Conservation (phyloP, 2,329 filamentous ascomycete genomes). For the Parascedosporium putredinis region DNA sequence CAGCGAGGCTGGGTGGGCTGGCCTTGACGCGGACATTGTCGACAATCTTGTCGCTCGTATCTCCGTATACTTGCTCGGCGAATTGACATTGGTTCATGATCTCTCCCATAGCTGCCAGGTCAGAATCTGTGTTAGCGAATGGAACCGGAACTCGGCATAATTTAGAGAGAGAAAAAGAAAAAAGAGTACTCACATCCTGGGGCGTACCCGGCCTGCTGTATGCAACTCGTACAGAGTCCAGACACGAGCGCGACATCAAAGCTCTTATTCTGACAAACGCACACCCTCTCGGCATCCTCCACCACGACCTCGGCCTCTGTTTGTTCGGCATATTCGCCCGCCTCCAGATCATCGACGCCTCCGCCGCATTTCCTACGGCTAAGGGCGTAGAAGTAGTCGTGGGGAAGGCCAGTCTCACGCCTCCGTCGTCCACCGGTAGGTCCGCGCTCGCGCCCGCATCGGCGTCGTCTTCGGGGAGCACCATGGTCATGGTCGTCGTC, state of each 20-base stretch:
- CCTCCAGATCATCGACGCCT: background rate
- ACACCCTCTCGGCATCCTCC: constrained; percentile 21
- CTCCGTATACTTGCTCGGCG: constrained; percentile 18
- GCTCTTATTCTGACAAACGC: constrained; percentile 28
- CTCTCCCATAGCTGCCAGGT: constrained; percentile 27
- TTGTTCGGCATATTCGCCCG: constrained; percentile 6
- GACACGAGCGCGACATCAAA: constrained; percentile 28
- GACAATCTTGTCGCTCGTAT: constrained; percentile 20
- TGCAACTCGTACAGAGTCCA: constrained; percentile 28
- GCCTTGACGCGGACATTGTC: constrained; percentile 25
- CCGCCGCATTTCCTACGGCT: constrained; percentile 12
- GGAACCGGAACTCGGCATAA: background rate
- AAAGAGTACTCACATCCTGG: background rate
- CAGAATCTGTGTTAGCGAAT: background rate
- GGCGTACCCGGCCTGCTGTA: constrained; percentile 18
- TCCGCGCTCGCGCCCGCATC: background rate
- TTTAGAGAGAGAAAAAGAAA: background rate
- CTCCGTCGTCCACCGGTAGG: background rate
- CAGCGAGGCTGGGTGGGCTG: constrained; percentile 15
- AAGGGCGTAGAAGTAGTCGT: constrained; percentile 9
- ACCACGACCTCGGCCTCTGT: constrained; percentile 8
- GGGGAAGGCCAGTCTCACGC: constrained; percentile 6
- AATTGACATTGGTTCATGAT: constrained; percentile 28
- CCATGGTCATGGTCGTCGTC: constrained; percentile 8
- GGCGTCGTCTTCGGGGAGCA: constrained; percentile 1